Evolutionary conservation across 2,329 filamentous ascomycete genomes (phyloP).

Genomic region (Lasiodiplodia theobromae): DNA sequence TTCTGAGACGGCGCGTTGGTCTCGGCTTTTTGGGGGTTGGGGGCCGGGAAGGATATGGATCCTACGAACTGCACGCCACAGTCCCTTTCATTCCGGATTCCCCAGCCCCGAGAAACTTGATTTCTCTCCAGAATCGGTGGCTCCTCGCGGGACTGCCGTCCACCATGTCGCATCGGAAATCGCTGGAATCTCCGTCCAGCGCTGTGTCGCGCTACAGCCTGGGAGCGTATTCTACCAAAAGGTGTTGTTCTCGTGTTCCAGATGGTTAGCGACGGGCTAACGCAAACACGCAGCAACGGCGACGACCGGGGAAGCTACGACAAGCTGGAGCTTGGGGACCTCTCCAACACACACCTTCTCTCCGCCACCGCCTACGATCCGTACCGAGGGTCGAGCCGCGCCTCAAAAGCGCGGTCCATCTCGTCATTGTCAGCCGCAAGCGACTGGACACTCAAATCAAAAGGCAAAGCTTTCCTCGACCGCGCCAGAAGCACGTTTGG

Average conservation of each 20-base stretch:
- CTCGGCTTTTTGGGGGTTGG: slow-evolving; percentile 14
- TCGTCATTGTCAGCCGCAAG: background rate
- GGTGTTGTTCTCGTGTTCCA: slow-evolving; percentile 1
- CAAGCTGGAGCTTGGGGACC: slow-evolving; percentile 18
- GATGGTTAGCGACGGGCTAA: background rate
- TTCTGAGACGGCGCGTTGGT: too few species aligned
- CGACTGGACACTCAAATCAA: slow-evolving; percentile 1
- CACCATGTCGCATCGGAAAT: background rate
- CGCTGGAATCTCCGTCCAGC: background rate
- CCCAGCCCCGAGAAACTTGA: background rate
- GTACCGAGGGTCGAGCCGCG: background rate
- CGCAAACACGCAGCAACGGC: background rate
- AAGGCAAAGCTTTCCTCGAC: slow-evolving; percentile 11
- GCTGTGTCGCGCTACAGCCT: background rate
- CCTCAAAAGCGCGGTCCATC: background rate
- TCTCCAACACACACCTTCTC: slow-evolving; percentile 13
- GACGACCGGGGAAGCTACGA: slow-evolving; percentile 7
- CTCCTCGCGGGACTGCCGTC: background rate
- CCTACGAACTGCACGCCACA: background rate
- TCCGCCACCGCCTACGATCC: slow-evolving; percentile 2
- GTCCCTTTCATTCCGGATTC: background rate
- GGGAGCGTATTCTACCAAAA: background rate
- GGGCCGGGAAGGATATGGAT: slow-evolving; percentile 11
- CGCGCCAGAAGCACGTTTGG: slow-evolving; percentile 18
- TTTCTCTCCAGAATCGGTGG: background rate